Conservation (phyloP, 2,329 filamentous ascomycete genomes). For the Orbilia blumenaviensis region DNA sequence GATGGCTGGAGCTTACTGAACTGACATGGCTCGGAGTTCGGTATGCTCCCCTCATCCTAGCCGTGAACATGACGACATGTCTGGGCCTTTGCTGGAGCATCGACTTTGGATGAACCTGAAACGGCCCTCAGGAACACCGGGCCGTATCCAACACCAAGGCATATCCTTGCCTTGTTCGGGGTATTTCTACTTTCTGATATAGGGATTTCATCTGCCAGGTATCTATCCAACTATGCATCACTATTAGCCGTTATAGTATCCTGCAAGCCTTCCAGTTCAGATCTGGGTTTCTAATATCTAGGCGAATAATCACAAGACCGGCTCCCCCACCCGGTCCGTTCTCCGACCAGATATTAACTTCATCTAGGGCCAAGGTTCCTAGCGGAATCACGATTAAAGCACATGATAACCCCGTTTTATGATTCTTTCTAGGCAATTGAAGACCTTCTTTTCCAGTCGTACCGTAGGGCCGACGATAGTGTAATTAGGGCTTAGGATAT, state of each 20-base stretch:
- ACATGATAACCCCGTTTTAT: not conserved
- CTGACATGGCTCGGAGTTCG: not conserved
- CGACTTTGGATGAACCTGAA: constrained; percentile 42
- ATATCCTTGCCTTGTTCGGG: not conserved
- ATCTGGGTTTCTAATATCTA: constrained; percentile 17
- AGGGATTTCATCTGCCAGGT: constrained; percentile 18
- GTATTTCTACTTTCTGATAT: constrained; percentile 23
- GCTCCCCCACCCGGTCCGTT: constrained; percentile 38
- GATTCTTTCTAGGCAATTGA: not conserved
- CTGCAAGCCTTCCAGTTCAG: constrained; percentile 13
- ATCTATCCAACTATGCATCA: constrained; percentile 6
- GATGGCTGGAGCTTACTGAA: not conserved
- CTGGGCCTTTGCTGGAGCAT: not conserved
- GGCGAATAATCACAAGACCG: constrained; percentile 46
- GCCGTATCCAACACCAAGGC: constrained; percentile 5
- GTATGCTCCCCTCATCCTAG: not conserved
- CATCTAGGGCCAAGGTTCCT: constrained; percentile 6
- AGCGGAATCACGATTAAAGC: constrained; percentile 2
- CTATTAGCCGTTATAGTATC: constrained; percentile 19
- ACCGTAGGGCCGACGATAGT: constrained; percentile 39
- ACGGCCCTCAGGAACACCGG: constrained; percentile 41
- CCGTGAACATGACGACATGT: constrained; percentile 22
- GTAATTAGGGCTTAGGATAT: constrained; percentile 27
- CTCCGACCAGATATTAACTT: constrained; percentile 29
- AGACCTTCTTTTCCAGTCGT: not conserved